phyloP scores from a whole-genome alignment of 495 filamentous ascomycete genomes.

The Mycothermus thermophilus region DNA sequence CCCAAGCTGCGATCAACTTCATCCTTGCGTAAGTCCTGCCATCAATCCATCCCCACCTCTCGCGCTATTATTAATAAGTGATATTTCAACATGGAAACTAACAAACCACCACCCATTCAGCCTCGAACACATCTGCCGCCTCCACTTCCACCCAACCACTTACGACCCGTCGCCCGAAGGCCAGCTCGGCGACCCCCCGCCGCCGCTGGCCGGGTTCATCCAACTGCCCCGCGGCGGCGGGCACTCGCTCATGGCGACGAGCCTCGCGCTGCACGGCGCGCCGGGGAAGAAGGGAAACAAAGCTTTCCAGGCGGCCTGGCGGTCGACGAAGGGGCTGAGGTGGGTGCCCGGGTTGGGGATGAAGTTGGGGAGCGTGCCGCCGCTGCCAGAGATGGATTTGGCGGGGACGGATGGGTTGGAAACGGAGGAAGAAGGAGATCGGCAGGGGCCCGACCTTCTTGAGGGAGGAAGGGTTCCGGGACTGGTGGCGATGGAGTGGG shows the following conservation, averaged over 20 bases:
- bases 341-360: too few relatives aligned
- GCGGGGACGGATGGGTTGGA: too few relatives aligned
- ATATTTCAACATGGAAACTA: background rate
- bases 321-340: too few relatives aligned
- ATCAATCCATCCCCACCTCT: background rate
- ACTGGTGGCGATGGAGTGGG: too few relatives aligned
- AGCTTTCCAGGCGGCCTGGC: conserved; percentile 7
- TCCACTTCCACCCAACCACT: conserved; percentile 27
- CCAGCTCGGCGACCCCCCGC: conserved; percentile 12
- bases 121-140: conserved; percentile 37
- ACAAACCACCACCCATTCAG: conserved; percentile 15
- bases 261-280: conserved; percentile 24
- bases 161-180: conserved; percentile 9
- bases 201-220: too few relatives aligned
- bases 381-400: too few relatives aligned
- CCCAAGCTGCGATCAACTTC: conserved; percentile 35
- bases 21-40: conserved; percentile 29
- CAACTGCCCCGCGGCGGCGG: conserved; percentile 11
- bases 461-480: too few relatives aligned
- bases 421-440: too few relatives aligned
- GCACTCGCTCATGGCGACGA: conserved; percentile 34
- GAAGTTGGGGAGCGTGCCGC: too few relatives aligned
- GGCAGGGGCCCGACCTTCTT: too few relatives aligned
- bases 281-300: conserved; percentile 15
- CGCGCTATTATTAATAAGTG: too few relatives aligned